These are phyloP conservation scores for Candida peoriensis DNA, from an alignment of 805 yeast genomes.

Conservation along the genomic window DNA sequence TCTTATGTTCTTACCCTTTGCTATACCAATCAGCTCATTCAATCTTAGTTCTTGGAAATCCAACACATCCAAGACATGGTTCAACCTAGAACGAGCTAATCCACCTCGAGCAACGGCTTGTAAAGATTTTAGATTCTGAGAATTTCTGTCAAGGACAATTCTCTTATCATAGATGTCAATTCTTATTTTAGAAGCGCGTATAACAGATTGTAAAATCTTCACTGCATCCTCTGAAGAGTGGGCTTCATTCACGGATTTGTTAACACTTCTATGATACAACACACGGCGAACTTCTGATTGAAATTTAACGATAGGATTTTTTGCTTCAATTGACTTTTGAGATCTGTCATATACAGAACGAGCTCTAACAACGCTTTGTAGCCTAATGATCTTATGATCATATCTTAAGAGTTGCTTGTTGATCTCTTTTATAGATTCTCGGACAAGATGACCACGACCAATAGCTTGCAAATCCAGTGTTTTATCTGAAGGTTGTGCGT, in stretches of 20 bases:
- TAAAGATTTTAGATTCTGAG: constrained; percentile 29
- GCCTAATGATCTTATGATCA: constrained; percentile 12
- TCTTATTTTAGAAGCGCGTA: constrained; percentile 24
- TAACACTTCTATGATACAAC: constrained; percentile 18
- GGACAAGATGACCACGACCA: constrained; percentile 35
- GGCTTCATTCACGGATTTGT: constrained; percentile 16
- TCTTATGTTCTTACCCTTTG: constrained; percentile 34
- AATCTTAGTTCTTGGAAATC: constrained; percentile 24
- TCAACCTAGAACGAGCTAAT: constrained; percentile 22
- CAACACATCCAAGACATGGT: constrained; percentile 18
- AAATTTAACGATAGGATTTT: constrained; percentile 22
- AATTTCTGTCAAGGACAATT: constrained; percentile 1
- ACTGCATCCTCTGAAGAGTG: constrained; percentile 25
- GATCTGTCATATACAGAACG: constrained; percentile 2
- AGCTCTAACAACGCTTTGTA: constrained; percentile 18
- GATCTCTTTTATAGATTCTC: constrained; percentile 21
- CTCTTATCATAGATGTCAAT: constrained; percentile 1
- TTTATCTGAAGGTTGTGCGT: constrained; percentile 9
- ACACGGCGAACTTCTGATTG: constrained; percentile 36
- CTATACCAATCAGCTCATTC: constrained; percentile 31
- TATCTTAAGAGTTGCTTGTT: constrained; percentile 12
- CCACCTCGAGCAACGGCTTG: constrained; percentile 57
- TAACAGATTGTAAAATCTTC: constrained; percentile 35
- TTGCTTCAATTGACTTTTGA: constrained; percentile 4
- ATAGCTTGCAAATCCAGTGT: constrained; percentile 34